These are phyloP conservation scores for Coniochaeta prunicola DNA, from an alignment of 2,329 filamentous ascomycete species.

Conservation along the genomic window DNA sequence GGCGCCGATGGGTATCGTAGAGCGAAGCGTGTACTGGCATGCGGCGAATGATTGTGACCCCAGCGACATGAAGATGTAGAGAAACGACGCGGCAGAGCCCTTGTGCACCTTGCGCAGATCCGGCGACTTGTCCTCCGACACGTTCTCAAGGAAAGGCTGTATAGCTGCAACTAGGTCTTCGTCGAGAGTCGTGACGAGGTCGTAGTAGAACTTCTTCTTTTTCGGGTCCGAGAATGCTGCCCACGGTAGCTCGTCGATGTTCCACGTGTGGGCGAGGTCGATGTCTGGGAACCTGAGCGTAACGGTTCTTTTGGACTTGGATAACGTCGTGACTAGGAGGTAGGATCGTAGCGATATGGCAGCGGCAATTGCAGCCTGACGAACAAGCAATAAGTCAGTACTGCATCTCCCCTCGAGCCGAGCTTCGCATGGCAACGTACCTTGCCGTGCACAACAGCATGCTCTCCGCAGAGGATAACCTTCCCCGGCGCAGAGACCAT, in stretches of 20 bases:
- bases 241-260: slow-evolving; percentile 91
- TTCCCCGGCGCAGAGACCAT: slow-evolving; percentile 98
- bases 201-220: slow-evolving; percentile 95
- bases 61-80: slow-evolving; percentile 88
- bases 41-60: slow-evolving; percentile 72
- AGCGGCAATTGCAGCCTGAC: slow-evolving; percentile 81
- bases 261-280: slow-evolving; percentile 83
- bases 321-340: slow-evolving; percentile 88
- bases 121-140: slow-evolving; percentile 61
- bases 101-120: slow-evolving; percentile 78
- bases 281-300: slow-evolving; percentile 89
- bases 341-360: slow-evolving; percentile 94
- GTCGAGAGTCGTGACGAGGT: slow-evolving; percentile 77
- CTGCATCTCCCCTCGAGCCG: neutral
- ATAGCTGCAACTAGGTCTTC: slow-evolving; percentile 73
- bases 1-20: slow-evolving; percentile 86
- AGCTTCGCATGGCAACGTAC: slow-evolving; percentile 34
- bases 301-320: slow-evolving; percentile 84
- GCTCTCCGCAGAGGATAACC: slow-evolving; percentile 96
- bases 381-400: neutral
- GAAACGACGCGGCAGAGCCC: slow-evolving; percentile 73
- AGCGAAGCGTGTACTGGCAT: slow-evolving; percentile 84
- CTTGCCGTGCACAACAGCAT: slow-evolving; percentile 97
- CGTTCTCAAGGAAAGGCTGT: slow-evolving; percentile 65
- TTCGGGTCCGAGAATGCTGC: slow-evolving; percentile 65